A percentile compares a stretch with the other conserved stretches of the same genome.
Evolutionary conservation across 148 eudicot genomes (phyloP).

Genomic region (Rheum nobile): DNA sequence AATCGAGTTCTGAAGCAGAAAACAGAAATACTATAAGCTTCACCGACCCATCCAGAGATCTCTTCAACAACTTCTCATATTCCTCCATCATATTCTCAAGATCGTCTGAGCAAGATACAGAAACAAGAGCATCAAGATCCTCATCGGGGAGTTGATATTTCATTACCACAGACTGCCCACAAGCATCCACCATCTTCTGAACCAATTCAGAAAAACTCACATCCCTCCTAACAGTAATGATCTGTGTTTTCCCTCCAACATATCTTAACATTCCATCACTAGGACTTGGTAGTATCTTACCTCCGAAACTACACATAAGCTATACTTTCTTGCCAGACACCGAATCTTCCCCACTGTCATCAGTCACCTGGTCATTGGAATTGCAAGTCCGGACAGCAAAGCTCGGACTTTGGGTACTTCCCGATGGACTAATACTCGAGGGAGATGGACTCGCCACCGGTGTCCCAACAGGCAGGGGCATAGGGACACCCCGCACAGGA

Average conservation of each 20-base stretch:
- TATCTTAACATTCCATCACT: conserved; percentile 80
- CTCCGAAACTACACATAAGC: conserved; percentile 87
- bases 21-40: conserved; percentile 82
- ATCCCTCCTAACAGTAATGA: conserved; percentile 59
- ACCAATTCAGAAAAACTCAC: conserved; percentile 42
- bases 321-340: conserved; percentile 64
- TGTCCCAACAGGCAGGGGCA: background rate
- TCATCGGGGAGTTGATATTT: conserved; percentile 94
- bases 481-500: conserved; percentile 3
- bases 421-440: background rate
- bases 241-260: conserved; percentile 91
- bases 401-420: background rate
- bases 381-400: conserved; percentile 21
- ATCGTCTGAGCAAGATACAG: conserved; percentile 78
- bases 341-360: conserved; percentile 57
- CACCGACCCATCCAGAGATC: conserved; percentile 67
- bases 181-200: conserved; percentile 58
- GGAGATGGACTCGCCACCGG: background rate
- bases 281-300: conserved; percentile 81
- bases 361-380: conserved; percentile 44
- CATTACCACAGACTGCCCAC: conserved; percentile 45
- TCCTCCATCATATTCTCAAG: conserved; percentile 98
- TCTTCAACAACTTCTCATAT: conserved; percentile 61
- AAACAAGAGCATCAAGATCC: conserved; percentile 90
- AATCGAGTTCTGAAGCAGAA: conserved; percentile 52